A percentile compares a stretch with the other conserved stretches of the same genome.
Evolutionary conservation across 495 filamentous ascomycete genomes (phyloP).

Genomic region (Niebla homalea): DNA sequence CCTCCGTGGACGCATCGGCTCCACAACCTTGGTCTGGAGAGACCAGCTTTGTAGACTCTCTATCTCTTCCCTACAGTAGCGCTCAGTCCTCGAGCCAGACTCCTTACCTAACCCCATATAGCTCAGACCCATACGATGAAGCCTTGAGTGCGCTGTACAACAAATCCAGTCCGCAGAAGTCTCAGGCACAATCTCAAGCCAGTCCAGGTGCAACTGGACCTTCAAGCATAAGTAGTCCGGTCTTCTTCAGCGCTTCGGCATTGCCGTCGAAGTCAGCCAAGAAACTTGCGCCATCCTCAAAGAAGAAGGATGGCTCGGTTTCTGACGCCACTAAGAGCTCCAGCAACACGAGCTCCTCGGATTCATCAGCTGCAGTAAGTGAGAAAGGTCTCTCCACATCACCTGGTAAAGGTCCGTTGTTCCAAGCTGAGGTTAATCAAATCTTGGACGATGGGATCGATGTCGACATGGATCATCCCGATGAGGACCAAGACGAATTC

Average conservation of each 20-base stretch:
- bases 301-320: neutral
- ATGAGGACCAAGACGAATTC: conserved; percentile 13
- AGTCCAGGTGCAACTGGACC: too few species aligned
- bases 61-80: too few species aligned
- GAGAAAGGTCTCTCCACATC: neutral
- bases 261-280: neutral
- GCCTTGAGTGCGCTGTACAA: too few species aligned
- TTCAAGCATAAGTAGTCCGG: too few species aligned
- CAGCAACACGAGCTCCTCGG: neutral
- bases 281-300: conserved; percentile 1
- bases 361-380: conserved; percentile 8
- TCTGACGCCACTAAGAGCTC: conserved; percentile 7
- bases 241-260: neutral
- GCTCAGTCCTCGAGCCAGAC: too few species aligned
- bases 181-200: too few species aligned
- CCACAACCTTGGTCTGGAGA: too few species aligned
- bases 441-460: conserved; percentile 13
- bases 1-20: too few species aligned
- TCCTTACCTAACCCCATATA: too few species aligned
- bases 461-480: conserved; percentile 25
- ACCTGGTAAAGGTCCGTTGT: conserved; percentile 5
- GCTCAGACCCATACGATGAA: too few species aligned
- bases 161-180: too few species aligned
- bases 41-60: too few species aligned
- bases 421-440: conserved; percentile 5